Conservation (phyloP, 768 basidiomycete species). For the Rhodosporidiobolus odoratus region DNA sequence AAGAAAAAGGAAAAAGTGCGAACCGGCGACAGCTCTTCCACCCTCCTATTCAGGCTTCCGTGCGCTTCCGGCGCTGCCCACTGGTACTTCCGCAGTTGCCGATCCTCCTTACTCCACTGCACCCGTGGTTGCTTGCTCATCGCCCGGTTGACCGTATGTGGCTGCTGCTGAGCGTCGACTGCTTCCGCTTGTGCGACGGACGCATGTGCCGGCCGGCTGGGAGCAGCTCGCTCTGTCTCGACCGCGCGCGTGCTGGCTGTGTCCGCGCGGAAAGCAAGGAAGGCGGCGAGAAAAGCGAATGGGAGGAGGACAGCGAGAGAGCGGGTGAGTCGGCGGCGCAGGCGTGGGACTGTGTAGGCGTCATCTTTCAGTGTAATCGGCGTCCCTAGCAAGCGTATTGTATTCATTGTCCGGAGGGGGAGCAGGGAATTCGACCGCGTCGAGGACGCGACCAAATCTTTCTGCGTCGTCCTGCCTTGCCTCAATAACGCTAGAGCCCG, state of each 20-base stretch:
- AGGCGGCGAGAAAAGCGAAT: neutral
- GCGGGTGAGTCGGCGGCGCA: neutral
- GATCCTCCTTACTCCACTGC: conserved; percentile 16
- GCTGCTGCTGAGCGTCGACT: neutral
- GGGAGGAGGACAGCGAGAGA: neutral
- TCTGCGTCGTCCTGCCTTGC: too few species aligned
- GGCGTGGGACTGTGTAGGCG: too few species aligned
- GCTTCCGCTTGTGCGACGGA: too few species aligned
- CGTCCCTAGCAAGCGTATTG: neutral
- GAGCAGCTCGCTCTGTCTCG: too few species aligned
- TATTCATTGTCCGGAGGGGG: too few species aligned
- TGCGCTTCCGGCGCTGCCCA: conserved; percentile 17
- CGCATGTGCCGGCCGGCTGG: too few species aligned
- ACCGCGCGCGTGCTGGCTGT: too few species aligned
- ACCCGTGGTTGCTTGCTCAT: too few species aligned
- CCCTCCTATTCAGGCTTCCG: neutral
- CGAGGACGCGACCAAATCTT: too few species aligned
- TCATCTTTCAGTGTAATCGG: too few species aligned
- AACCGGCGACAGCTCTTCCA: conserved; percentile 2
- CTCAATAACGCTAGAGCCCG: too few species aligned
- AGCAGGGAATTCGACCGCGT: too few species aligned
- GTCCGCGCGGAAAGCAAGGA: neutral
- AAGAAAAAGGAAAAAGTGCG: neutral
- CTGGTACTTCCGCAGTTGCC: conserved; percentile 5
- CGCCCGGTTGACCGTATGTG: neutral